These are phyloP conservation scores for Populus simonii DNA, from an alignment of 345 rosid species.

Conservation along the genomic window DNA sequence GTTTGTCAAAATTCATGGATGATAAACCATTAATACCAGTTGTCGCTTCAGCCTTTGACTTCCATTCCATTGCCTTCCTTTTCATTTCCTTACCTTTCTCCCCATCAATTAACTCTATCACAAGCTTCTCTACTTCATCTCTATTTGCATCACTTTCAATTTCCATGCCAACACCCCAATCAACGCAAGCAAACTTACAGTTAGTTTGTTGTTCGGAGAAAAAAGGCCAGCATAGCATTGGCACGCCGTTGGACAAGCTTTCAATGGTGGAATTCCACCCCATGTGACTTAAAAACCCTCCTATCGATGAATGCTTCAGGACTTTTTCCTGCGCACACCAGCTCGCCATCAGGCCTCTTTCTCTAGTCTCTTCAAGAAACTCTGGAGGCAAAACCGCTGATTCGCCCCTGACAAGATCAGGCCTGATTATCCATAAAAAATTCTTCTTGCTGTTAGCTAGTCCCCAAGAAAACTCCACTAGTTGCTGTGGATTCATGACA, in stretches of 20 bases:
- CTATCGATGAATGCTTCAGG: neutral
- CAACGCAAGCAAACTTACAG: constrained; percentile 4
- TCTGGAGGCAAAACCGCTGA: neutral
- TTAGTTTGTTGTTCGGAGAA: neutral
- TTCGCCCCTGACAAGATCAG: constrained; percentile 2
- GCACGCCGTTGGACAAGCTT: neutral
- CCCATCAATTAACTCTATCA: neutral
- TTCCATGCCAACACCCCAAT: constrained; percentile 9
- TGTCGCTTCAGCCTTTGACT: neutral
- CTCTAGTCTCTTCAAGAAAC: neutral
- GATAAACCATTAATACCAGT: neutral
- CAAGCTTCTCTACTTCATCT: constrained; percentile 5
- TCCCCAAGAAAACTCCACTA: constrained; percentile 8
- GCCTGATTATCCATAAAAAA: constrained; percentile 9
- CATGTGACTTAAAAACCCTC: constrained; percentile 8
- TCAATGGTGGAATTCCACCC: constrained; percentile 12
- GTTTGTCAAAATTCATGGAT: neutral
- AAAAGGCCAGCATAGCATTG: constrained; percentile 6
- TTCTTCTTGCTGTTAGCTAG: neutral
- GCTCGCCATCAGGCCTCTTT: neutral
- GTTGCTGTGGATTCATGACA: neutral
- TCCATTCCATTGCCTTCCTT: neutral
- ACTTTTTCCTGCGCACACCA: constrained; percentile 10
- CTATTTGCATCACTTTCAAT: neutral
- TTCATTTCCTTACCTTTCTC: constrained; percentile 4